Evolutionary conservation across 441 rosid genomes (phyloP), one percentile per base, ranked within the genome.

Genomic region (Populus hybrid): DNA sequence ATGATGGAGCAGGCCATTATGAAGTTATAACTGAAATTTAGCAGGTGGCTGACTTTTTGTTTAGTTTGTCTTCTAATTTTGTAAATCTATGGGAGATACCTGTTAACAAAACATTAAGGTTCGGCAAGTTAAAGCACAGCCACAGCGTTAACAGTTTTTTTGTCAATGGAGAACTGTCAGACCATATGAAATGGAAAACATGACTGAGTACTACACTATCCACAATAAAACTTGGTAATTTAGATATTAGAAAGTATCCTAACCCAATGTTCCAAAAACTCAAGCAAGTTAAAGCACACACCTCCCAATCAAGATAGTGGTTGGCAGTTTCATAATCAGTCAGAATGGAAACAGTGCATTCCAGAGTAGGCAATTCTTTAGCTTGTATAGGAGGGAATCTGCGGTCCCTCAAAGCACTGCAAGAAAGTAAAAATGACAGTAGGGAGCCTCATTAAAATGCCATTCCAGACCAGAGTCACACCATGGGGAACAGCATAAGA

Each of bases 221-320:
- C 67, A 53, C 63, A 61, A 67, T 24, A 67, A 71, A 26, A 26
- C 73, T 28, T 5, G 11, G 14, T 32, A 28, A 71, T 12, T 42
- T 72, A 26, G 21, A 73, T 18, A 73, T 73, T 24, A 10, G 21
- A 8, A 53, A 63, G 69, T 26, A 26, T 81, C 53, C 14, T 8
- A 23, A 3, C 73, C 53, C 61, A 20, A 1, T 71, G 14, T 36
- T 77, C 26, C 63, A 73, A 61, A 12, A 12, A 72, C 66, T 65
- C 53, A 81, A 46, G 28, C 35, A 66, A 34, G 77, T 50, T 50
- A 18, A 68, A 79, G 42, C 53, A 65, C 87, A 81, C 86, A 92
- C 99, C 97, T 95, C 99, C 99, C 99, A 95, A 77, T 94, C 99
- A 84, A 92, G 92, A 87, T 92, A 90, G 84, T 83, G 83, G 77